phyloP scores from a whole-genome alignment of 2,329 filamentous ascomycete species.

The Drechslerella stenobrocha region DNA sequence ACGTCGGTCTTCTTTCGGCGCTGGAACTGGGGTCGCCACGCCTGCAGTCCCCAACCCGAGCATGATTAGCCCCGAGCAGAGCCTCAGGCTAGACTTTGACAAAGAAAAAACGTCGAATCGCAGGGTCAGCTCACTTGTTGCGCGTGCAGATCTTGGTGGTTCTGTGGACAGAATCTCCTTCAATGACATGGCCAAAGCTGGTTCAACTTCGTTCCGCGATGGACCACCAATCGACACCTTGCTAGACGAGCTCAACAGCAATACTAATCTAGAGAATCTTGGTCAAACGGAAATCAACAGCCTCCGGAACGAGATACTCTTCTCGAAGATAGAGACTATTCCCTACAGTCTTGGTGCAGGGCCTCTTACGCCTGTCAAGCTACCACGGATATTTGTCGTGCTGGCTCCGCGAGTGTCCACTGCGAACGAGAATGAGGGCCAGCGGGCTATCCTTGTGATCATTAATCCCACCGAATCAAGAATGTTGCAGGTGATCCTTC shows the following conservation, averaged over 20 bases:
- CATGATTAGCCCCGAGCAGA: slow-evolving; percentile 74
- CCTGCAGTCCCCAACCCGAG: slow-evolving; percentile 67
- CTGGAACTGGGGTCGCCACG: slow-evolving; percentile 74
- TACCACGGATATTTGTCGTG: slow-evolving; percentile 40
- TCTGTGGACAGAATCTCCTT: slow-evolving; percentile 82
- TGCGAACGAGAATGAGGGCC: slow-evolving; percentile 33
- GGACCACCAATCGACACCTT: slow-evolving; percentile 66
- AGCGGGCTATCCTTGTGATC: slow-evolving; percentile 46
- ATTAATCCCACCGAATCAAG: slow-evolving; percentile 39
- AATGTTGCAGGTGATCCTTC: slow-evolving; percentile 39
- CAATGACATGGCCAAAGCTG: slow-evolving; percentile 68
- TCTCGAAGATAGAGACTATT: slow-evolving; percentile 71
- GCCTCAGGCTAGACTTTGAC: slow-evolving; percentile 65
- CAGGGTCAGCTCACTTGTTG: slow-evolving; percentile 86
- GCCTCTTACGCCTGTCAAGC: slow-evolving; percentile 50
- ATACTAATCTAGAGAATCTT: slow-evolving; percentile 51
- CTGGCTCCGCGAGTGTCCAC: slow-evolving; percentile 44
- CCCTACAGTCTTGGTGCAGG: slow-evolving; percentile 60
- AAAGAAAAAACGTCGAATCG: slow-evolving; percentile 66
- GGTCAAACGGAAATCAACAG: slow-evolving; percentile 73
- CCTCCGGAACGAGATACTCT: slow-evolving; percentile 70
- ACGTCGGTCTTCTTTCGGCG: slow-evolving; percentile 68
- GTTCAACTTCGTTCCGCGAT: slow-evolving; percentile 74
- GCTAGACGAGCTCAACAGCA: slow-evolving; percentile 71
- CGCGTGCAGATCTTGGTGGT: slow-evolving; percentile 80